A percentile compares a stretch with the other conserved stretches of the same genome.
phyloP scores from a whole-genome alignment of 768 basidiomycete species.

The Boletus rubropictus region DNA sequence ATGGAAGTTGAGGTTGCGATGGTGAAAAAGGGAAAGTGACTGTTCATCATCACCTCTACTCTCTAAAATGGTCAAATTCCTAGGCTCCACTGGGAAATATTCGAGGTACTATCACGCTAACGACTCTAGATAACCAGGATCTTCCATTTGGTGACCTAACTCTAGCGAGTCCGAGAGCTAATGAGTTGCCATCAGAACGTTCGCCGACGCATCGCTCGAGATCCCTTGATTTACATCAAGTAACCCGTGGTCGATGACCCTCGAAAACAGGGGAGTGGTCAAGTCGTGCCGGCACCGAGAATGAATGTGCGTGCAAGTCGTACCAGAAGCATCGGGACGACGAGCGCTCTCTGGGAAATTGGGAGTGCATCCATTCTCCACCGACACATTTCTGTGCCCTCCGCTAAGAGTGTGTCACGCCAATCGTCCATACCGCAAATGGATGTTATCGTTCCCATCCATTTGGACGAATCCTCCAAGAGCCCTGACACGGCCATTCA shows the following conservation, averaged over 20 bases:
- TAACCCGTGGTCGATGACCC: slow-evolving; percentile 9
- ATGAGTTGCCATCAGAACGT: slow-evolving; percentile 4
- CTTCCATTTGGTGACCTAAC: slow-evolving; percentile 28
- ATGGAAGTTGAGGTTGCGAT: slow-evolving; percentile 28
- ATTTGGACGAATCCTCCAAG: slow-evolving; percentile 4
- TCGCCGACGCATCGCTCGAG: slow-evolving; percentile 10
- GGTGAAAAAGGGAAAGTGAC: slow-evolving; percentile 22
- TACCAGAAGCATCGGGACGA: slow-evolving; percentile 23
- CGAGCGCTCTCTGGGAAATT: slow-evolving; percentile 13
- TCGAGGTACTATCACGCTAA: slow-evolving; percentile 18
- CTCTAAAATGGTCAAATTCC: slow-evolving; percentile 24
- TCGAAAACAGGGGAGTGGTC: slow-evolving; percentile 16
- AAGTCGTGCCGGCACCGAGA: not conserved
- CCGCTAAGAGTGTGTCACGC: slow-evolving; percentile 8
- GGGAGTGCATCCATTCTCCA: slow-evolving; percentile 25
- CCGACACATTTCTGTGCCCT: slow-evolving; percentile 26
- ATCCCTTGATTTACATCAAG: slow-evolving; percentile 17
- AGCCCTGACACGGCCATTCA: slow-evolving; percentile 4
- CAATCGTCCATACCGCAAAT: slow-evolving; percentile 6
- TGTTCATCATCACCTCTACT: slow-evolving; percentile 8
- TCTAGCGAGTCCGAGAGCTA: slow-evolving; percentile 18
- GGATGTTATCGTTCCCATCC: slow-evolving; percentile 6
- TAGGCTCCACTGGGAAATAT: slow-evolving; percentile 19
- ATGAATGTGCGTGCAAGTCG: slow-evolving; percentile 3
- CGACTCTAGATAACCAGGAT: slow-evolving; percentile 23